These are phyloP conservation scores for Nicotiana tomentosiformis DNA, from an alignment of 257 asterid genomes.

Conservation along the genomic window DNA sequence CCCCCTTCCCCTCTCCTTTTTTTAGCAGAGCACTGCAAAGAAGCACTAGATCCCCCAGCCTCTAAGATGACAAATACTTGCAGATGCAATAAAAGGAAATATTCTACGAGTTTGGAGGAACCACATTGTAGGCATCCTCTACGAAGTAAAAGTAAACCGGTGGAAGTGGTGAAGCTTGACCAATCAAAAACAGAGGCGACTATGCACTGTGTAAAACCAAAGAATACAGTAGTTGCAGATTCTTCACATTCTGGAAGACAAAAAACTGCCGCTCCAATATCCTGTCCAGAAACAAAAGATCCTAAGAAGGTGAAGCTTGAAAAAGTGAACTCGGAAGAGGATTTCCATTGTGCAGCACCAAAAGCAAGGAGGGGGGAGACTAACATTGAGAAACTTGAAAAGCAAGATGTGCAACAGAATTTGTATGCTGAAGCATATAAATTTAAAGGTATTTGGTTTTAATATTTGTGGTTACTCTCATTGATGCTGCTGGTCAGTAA, in stretches of 20 bases:
- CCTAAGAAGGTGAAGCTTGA: neutral
- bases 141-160: constrained; percentile 3
- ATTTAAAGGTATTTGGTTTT: neutral
- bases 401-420: constrained; percentile 1
- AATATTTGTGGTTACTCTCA: neutral
- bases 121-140: neutral
- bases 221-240: neutral
- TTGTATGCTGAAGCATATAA: neutral
- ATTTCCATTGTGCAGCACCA: neutral
- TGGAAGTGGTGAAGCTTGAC: neutral
- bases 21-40: neutral
- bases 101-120: neutral
- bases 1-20: neutral
- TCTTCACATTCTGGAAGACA: constrained; percentile 3
- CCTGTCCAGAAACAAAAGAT: neutral
- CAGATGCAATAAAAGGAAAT: neutral
- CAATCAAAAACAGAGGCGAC: neutral
- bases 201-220: neutral
- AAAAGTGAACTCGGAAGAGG: neutral
- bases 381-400: neutral
- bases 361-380: neutral
- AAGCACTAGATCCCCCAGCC: neutral
- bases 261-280: neutral
- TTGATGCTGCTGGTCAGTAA: neutral
- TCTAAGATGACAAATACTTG: neutral